Evolutionary conservation across 2,329 filamentous ascomycete genomes (phyloP).

Genomic region (Pestalotiopsis sp.): DNA sequence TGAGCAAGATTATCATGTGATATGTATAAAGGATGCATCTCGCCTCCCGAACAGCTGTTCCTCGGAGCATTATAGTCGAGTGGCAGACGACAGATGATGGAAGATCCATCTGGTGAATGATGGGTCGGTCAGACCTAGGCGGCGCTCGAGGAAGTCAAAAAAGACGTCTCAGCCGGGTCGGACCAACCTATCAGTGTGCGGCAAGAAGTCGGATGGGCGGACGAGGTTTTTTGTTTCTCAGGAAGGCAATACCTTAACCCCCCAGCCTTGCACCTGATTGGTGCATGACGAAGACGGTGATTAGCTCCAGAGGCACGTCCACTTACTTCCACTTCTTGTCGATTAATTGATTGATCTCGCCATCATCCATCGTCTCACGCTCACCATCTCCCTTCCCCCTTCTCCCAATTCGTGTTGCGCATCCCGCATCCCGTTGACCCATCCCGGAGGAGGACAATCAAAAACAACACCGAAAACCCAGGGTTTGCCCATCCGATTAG

Average conservation of each 20-base stretch:
- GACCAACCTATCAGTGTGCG: neutral
- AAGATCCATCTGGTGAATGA: neutral
- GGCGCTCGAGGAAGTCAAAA: neutral
- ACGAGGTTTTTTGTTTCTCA: neutral
- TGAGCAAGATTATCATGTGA: neutral
- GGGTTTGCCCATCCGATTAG: no score
- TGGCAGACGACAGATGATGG: neutral
- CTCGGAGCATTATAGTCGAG: neutral
- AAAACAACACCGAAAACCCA: neutral
- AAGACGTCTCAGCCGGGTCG: conserved; percentile 1
- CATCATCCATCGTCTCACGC: neutral
- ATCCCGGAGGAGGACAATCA: neutral
- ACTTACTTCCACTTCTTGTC: neutral
- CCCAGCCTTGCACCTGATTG: conserved; percentile 7
- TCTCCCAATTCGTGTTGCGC: neutral
- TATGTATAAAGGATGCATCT: neutral
- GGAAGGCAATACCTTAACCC: conserved; percentile 6
- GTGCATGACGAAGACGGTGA: conserved; percentile 8
- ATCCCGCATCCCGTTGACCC: neutral
- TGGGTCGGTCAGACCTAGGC: neutral
- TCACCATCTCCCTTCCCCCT: neutral
- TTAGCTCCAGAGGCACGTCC: conserved; percentile 8
- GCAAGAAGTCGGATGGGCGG: neutral
- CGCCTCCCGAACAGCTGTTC: neutral
- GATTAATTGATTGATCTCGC: conserved; percentile 2